Evolutionary conservation across 352 stramenopile genomes (phyloP).

Genomic region (Pythium biforme): DNA sequence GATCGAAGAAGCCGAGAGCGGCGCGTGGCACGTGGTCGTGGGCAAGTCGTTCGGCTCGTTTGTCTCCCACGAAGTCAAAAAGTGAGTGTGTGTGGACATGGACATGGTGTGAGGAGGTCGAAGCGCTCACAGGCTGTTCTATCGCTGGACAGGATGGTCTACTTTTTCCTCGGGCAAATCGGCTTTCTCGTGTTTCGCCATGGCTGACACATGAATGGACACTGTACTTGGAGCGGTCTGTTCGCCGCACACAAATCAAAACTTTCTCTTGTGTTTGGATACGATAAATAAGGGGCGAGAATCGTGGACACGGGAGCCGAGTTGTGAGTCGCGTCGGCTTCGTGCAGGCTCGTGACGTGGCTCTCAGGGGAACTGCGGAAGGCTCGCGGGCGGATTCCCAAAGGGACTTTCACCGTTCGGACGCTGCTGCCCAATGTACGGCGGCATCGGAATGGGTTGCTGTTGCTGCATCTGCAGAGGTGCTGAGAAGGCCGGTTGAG

Average conservation of each 20-base stretch:
- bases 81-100: too few relatives aligned
- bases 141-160: slow-evolving; percentile 53
- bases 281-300: slow-evolving; percentile 14
- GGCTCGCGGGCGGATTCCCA: neutral
- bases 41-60: slow-evolving; percentile 87
- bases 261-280: slow-evolving; percentile 5
- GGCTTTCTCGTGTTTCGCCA: slow-evolving; percentile 78
- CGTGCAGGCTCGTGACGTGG: too few relatives aligned
- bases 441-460: slow-evolving; percentile 3
- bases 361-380: neutral
- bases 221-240: slow-evolving; percentile 2
- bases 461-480: neutral
- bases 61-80: slow-evolving; percentile 84
- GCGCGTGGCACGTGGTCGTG: slow-evolving; percentile 82
- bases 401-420: neutral
- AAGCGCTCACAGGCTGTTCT: neutral
- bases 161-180: slow-evolving; percentile 82
- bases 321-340: too few relatives aligned
- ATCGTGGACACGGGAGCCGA: too few relatives aligned
- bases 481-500: neutral
- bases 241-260: slow-evolving; percentile 2
- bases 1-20: slow-evolving; percentile 61
- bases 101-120: too few relatives aligned
- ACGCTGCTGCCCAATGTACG: neutral
- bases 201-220: too few relatives aligned